These are phyloP conservation scores for Hibiscus syriacus DNA, from an alignment of 345 rosid species.

Conservation along the genomic window DNA sequence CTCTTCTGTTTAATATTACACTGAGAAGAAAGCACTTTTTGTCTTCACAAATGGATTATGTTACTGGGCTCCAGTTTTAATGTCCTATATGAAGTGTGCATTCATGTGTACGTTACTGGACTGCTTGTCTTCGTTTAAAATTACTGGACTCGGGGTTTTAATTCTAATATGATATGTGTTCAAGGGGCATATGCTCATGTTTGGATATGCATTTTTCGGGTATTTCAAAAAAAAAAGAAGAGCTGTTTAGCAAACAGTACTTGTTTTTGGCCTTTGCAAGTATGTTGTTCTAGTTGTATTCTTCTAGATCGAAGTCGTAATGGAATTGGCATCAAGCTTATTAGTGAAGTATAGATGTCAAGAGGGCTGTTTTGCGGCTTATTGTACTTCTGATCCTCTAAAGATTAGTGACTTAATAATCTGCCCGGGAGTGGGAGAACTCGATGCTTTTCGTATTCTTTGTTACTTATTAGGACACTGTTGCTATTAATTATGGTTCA, in stretches of 20 bases:
- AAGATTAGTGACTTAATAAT: neutral
- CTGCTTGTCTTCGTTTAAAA: neutral
- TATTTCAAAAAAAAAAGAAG: neutral
- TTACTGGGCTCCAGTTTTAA: neutral
- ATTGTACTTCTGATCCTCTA: neutral
- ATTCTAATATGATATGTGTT: neutral
- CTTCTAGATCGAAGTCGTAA: too few species aligned
- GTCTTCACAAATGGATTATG: neutral
- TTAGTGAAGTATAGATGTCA: neutral
- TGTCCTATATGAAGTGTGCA: neutral
- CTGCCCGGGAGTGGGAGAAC: too few species aligned
- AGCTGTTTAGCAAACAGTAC: neutral
- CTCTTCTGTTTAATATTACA: neutral
- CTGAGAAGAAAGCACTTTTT: neutral
- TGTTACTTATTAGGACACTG: neutral
- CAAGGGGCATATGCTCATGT: neutral
- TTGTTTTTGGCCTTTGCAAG: neutral
- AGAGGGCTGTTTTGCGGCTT: neutral
- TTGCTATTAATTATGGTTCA: neutral
- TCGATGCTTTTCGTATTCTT: neutral
- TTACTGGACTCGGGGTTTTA: neutral
- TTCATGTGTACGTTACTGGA: neutral
- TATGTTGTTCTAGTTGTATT: neutral
- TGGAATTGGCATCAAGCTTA: neutral
- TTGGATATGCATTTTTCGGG: neutral